Evolutionary conservation across 352 stramenopile species (phyloP), one percentile per base, ranked within the genome.

Genomic region (Pythium chondricola): DNA sequence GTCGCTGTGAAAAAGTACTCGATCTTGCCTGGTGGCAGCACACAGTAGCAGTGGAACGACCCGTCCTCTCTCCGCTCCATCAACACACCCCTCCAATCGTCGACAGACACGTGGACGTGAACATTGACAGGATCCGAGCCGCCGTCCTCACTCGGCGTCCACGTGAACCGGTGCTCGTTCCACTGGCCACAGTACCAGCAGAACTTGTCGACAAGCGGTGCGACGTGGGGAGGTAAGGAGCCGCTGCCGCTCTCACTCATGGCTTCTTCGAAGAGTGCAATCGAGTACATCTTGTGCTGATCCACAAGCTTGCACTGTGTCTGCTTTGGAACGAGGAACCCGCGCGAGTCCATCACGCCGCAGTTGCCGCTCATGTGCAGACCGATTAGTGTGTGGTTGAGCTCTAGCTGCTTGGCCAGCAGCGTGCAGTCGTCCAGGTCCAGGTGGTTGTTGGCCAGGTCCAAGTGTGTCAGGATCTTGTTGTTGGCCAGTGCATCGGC

Each of bases 171-270:
- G 35, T 90, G 70, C 46, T 90, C 79, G 22, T 66, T 63, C 79
- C 79, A 90, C 36, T 83, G 66, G 2, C 74, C 79, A 30, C 76
- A 88, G 52, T 85, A 86, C 79, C 79, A 91, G 50, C 79, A 91
- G 18, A 70, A 79, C n/a, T 65, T 63, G 43, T 91, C 76, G 1
- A 86, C 73, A 27, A 85, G 68, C 21, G 47, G 61, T 32, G 63
- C 61, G 0, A 85, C 43, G 17, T 87, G 74, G 2, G 64, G 16
- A 4, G 77, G 71, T 27, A 86, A 79, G 6, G 67, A 50, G 20
- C 71, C 72, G 2, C 46, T 69, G 6, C 76, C 80, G 39, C 52
- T 64, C 25, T 88, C 72, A 24, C 71, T 77, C 42, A 88, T 79
- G 17, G 71, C 61, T 29, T 83, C 73, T 38, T 91, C 76, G 39